Evolutionary conservation across 2,329 filamentous ascomycete genomes (phyloP).

Genomic region (Sclerotinia nivalis): DNA sequence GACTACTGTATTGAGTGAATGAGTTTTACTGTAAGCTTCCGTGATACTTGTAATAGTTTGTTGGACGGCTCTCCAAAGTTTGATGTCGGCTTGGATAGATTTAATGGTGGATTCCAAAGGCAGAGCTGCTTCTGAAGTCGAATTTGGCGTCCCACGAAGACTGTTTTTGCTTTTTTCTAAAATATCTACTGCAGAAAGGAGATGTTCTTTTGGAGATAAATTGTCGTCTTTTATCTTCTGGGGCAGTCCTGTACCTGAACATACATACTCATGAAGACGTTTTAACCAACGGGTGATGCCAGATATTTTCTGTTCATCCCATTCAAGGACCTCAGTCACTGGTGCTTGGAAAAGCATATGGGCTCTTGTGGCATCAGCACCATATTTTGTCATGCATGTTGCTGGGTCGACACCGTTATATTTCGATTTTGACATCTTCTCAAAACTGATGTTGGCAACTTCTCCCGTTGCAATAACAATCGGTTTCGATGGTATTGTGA

Average conservation of each 20-base stretch:
- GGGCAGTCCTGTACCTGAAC: neutral
- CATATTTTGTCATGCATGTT: slow-evolving; percentile 69
- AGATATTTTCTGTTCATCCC: slow-evolving; percentile 80
- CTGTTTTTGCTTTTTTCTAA: neutral
- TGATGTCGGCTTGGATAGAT: slow-evolving; percentile 28
- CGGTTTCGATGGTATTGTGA: slow-evolving; percentile 56
- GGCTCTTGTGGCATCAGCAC: slow-evolving; percentile 79
- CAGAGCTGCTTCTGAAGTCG: neutral
- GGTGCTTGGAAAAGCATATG: slow-evolving; percentile 90
- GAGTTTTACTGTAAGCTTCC: slow-evolving; percentile 67
- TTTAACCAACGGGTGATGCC: slow-evolving; percentile 81
- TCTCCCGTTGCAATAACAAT: slow-evolving; percentile 62
- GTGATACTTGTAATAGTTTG: slow-evolving; percentile 67
- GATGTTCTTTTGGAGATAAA: neutral
- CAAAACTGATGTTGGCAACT: slow-evolving; percentile 64
- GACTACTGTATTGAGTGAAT: slow-evolving; percentile 79
- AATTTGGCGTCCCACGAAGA: neutral
- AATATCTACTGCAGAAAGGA: neutral
- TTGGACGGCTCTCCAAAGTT: slow-evolving; percentile 67
- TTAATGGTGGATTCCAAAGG: slow-evolving; percentile 37
- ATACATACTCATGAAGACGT: slow-evolving; percentile 49
- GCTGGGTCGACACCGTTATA: slow-evolving; percentile 86
- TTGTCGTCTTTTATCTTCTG: neutral
- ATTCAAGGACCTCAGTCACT: slow-evolving; percentile 79
- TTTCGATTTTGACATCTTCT: slow-evolving; percentile 97